A percentile compares a stretch with the other conserved stretches of the same genome.
Evolutionary conservation across 768 basidiomycete species (phyloP).

Genomic region (Mycena belliarum): DNA sequence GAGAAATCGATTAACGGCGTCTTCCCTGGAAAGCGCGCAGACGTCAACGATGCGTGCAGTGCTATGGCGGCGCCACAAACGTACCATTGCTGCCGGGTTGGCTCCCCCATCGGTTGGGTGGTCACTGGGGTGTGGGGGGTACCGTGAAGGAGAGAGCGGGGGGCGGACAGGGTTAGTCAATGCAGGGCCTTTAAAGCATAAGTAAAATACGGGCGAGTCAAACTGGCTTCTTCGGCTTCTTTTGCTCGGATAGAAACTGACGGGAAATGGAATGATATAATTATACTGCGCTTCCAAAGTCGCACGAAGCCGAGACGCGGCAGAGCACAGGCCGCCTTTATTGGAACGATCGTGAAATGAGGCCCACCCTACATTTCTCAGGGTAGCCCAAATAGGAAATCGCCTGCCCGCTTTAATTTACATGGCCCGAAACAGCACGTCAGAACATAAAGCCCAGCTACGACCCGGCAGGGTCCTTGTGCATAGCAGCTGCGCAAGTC

Average conservation of each 20-base stretch:
- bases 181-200: constrained; percentile 40
- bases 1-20: constrained; percentile 60
- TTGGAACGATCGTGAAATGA: constrained; percentile 14
- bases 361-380: constrained; percentile 4
- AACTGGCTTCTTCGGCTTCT: constrained; percentile 54
- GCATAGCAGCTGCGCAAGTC: constrained; percentile 40
- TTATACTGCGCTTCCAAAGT: constrained; percentile 38
- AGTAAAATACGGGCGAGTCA: constrained; percentile 25
- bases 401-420: too few species aligned
- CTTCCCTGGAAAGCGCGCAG: constrained; percentile 51
- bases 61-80: constrained; percentile 24
- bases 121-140: constrained; percentile 46
- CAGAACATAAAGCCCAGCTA: background rate
- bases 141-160: constrained; percentile 30
- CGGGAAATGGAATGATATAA: constrained; percentile 45
- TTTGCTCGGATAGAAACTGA: constrained; percentile 51
- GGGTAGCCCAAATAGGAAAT: constrained; percentile 16
- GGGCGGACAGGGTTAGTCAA: constrained; percentile 33
- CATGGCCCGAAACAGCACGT: background rate
- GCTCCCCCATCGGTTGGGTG: constrained; percentile 55
- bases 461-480: constrained; percentile 26
- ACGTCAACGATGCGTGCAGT: background rate
- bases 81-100: constrained; percentile 63
- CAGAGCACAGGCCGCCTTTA: constrained; percentile 13
- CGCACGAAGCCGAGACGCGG: constrained; percentile 37